These are phyloP conservation scores for Dendrobium catenatum DNA, from an alignment of 106 monocot genomes.

Conservation along the genomic window DNA sequence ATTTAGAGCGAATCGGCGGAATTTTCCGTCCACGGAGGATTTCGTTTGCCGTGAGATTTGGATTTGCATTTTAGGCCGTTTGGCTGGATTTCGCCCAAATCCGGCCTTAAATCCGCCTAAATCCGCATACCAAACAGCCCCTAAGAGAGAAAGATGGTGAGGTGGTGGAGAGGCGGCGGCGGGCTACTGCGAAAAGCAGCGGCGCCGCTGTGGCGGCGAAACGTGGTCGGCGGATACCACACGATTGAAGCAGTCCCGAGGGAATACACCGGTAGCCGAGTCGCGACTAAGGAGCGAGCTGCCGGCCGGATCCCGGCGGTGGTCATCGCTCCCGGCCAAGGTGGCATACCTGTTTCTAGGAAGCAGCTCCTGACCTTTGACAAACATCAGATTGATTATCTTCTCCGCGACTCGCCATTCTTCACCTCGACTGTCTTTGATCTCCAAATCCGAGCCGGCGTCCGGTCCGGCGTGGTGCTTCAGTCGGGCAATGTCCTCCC, in stretches of 20 bases:
- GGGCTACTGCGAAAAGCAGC: not conserved
- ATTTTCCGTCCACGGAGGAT: no score
- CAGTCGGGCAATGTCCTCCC: slow-evolving; percentile 75
- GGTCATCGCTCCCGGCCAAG: slow-evolving; percentile 29
- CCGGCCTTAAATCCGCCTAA: no score
- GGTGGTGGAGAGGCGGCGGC: not conserved
- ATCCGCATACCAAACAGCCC: no score
- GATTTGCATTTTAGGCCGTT: no score
- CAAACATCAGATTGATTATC: slow-evolving; percentile 50
- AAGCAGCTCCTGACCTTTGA: slow-evolving; percentile 63
- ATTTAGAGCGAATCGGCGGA: no score
- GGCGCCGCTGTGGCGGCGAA: not conserved
- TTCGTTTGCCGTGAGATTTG: no score
- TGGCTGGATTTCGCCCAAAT: no score
- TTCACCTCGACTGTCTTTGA: slow-evolving; percentile 67
- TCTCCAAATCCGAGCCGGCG: slow-evolving; percentile 69
- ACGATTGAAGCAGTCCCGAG: slow-evolving; percentile 86
- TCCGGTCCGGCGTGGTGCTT: slow-evolving; percentile 53
- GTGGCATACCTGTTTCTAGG: slow-evolving; percentile 16
- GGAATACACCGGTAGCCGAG: slow-evolving; percentile 49
- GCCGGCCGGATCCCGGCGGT: slow-evolving; percentile 67
- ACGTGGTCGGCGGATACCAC: slow-evolving; percentile 21
- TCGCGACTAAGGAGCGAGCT: slow-evolving; percentile 58
- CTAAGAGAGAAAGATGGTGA: not conserved
- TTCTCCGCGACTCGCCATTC: slow-evolving; percentile 50